Percentiles rank a stretch among this genome's conserved stretches.
Conservation (phyloP, 2,329 filamentous ascomycete genomes). For the Fusarium sublunatum region DNA sequence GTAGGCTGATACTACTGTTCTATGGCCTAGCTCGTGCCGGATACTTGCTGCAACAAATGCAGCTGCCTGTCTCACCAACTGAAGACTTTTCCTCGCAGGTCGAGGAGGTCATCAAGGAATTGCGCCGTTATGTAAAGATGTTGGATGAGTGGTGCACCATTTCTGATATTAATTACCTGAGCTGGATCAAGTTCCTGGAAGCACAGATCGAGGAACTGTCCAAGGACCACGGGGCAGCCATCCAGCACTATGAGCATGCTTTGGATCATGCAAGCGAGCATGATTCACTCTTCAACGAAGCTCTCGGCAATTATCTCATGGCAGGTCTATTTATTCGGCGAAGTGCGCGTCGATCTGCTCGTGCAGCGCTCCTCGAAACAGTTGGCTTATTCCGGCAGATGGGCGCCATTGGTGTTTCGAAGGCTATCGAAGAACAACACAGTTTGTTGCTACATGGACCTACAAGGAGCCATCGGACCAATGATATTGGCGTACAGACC, state of each 20-base stretch:
- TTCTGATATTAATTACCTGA: constrained; percentile 76
- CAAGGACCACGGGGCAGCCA: constrained; percentile 65
- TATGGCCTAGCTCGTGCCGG: constrained; percentile 69
- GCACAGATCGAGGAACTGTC: constrained; percentile 75
- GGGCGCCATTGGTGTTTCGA: constrained; percentile 75
- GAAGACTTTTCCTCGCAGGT: constrained; percentile 58
- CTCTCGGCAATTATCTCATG: constrained; percentile 78
- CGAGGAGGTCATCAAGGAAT: constrained; percentile 61
- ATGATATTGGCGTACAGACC: constrained; percentile 76
- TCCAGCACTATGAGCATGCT: constrained; percentile 75
- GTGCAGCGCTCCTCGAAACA: constrained; percentile 74
- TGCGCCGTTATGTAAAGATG: constrained; percentile 67
- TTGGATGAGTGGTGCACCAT: constrained; percentile 73
- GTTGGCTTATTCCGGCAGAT: constrained; percentile 75
- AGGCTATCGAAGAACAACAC: constrained; percentile 75
- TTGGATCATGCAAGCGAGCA: constrained; percentile 78
- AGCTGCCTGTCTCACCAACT: constrained; percentile 58
- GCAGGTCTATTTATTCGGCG: constrained; percentile 75
- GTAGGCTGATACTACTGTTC: constrained; percentile 67
- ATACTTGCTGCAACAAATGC: constrained; percentile 60
- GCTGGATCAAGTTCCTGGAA: constrained; percentile 75
- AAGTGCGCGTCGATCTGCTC: constrained; percentile 73
- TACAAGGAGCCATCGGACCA: constrained; percentile 66
- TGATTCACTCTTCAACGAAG: constrained; percentile 76
- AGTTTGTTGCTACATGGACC: constrained; percentile 73